Conservation (phyloP, 495 filamentous ascomycete genomes). For the Friedmanniomyces endolithicus region DNA sequence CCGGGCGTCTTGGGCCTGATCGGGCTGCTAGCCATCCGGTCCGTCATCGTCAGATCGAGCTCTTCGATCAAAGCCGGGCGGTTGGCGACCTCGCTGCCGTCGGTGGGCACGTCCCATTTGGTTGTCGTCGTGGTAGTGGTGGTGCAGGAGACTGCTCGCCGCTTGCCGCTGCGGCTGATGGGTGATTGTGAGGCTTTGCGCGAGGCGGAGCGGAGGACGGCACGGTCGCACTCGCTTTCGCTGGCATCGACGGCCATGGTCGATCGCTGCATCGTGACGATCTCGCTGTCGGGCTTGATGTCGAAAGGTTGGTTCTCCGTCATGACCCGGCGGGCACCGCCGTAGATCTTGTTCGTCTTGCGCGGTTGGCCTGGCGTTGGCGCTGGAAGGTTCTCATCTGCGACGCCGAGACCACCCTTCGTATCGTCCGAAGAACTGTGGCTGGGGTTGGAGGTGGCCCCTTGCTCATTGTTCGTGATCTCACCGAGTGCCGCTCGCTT, state of each 20-base stretch:
- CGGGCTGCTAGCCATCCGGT: constrained; percentile 32
- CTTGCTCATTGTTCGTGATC: constrained; percentile 61
- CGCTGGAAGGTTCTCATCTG: constrained; percentile 67
- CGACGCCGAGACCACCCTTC: constrained; percentile 32
- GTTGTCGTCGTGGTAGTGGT: constrained; percentile 51
- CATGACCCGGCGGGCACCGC: constrained; percentile 26
- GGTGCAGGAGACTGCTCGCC: constrained; percentile 46
- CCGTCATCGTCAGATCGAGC: constrained; percentile 27
- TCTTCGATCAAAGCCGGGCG: constrained; percentile 10
- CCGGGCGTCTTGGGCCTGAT: constrained; percentile 56
- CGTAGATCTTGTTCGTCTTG: constrained; percentile 59
- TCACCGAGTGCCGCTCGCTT: constrained; percentile 79
- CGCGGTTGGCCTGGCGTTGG: constrained; percentile 93
- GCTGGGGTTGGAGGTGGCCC: constrained; percentile 7
- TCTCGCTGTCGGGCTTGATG: constrained; percentile 33
- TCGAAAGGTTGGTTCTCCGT: constrained; percentile 31
- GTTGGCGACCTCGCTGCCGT: constrained; percentile 29
- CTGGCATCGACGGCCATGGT: constrained; percentile 35
- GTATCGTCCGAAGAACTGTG: constrained; percentile 38
- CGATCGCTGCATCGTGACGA: constrained; percentile 38
- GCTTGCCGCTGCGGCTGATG: constrained; percentile 29
- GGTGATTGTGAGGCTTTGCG: constrained; percentile 16
- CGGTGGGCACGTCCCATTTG: constrained; percentile 21
- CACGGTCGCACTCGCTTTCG: constrained; percentile 69
- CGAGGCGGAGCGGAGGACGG: constrained; percentile 47